Conservation (phyloP, 2,329 filamentous ascomycete species). For the Pyrenochaeta sp. region DNA sequence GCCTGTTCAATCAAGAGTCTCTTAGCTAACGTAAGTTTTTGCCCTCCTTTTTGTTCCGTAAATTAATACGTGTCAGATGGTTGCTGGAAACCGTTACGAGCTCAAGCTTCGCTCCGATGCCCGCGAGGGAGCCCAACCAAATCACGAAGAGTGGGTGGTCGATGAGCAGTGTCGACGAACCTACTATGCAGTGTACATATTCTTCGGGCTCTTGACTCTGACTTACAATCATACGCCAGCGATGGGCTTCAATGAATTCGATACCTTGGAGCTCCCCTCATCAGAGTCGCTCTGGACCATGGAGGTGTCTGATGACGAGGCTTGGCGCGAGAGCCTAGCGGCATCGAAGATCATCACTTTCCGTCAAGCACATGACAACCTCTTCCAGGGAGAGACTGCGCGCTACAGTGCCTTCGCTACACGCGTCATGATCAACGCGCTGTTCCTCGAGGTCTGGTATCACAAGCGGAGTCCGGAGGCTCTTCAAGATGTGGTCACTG, state of each 20-base stretch:
- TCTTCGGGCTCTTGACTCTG: slow-evolving; percentile 93
- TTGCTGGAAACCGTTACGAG: slow-evolving; percentile 95
- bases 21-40: slow-evolving; percentile 71
- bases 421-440: slow-evolving; percentile 97
- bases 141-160: slow-evolving; percentile 90
- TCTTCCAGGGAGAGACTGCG: slow-evolving; percentile 91
- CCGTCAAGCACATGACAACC: slow-evolving; percentile 90
- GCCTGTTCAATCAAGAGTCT: slow-evolving; percentile 98
- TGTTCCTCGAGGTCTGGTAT: slow-evolving; percentile 99
- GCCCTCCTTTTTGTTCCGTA: background rate
- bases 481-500: slow-evolving; percentile 94
- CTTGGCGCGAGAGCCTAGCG: slow-evolving; percentile 83
- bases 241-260: slow-evolving; percentile 98
- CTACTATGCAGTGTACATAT: slow-evolving; percentile 98
- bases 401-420: slow-evolving; percentile 97
- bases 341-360: slow-evolving; percentile 81
- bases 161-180: slow-evolving; percentile 96
- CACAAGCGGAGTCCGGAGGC: slow-evolving; percentile 98
- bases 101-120: slow-evolving; percentile 91
- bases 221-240: slow-evolving; percentile 98
- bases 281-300: slow-evolving; percentile 96
- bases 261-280: slow-evolving; percentile 88
- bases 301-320: slow-evolving; percentile 76
- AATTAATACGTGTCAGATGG: slow-evolving; percentile 66
- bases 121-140: slow-evolving; percentile 77